These are phyloP conservation scores for Naematelia encephala DNA, from an alignment of 768 basidiomycete species.

Conservation along the genomic window DNA sequence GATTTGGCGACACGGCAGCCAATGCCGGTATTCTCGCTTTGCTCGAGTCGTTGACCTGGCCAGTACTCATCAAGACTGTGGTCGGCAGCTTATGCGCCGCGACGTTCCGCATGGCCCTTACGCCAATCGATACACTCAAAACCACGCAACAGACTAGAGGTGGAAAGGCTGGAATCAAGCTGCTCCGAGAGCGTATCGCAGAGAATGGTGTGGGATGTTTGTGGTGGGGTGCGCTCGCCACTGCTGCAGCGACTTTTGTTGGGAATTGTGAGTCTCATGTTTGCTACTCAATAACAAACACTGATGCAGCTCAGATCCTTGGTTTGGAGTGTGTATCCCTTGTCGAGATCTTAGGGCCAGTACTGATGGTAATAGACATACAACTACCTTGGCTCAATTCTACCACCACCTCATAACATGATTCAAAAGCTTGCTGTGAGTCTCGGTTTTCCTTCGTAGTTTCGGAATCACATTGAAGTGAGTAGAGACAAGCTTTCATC, in stretches of 20 bases:
- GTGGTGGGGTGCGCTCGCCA: constrained; percentile 90
- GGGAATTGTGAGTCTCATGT: constrained; percentile 61
- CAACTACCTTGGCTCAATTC: constrained; percentile 67
- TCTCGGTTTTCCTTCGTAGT: constrained; percentile 1
- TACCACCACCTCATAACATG: constrained; percentile 60
- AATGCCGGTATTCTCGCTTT: constrained; percentile 88
- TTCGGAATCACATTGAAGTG: not conserved
- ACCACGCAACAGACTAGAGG: constrained; percentile 94
- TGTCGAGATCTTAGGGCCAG: not conserved
- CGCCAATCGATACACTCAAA: constrained; percentile 90
- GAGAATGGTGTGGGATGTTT: constrained; percentile 71
- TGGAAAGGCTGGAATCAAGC: constrained; percentile 58
- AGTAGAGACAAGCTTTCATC: constrained; percentile 74
- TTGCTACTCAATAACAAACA: not conserved
- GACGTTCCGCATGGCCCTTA: constrained; percentile 81
- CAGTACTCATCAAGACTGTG: constrained; percentile 72
- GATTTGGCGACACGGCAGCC: constrained; percentile 94
- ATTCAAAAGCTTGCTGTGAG: constrained; percentile 58
- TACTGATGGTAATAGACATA: constrained; percentile 53
- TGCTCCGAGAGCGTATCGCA: constrained; percentile 67
- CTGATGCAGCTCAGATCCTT: constrained; percentile 39
- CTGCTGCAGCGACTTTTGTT: constrained; percentile 88
- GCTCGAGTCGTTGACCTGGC: constrained; percentile 63
- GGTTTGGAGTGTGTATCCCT: constrained; percentile 42
- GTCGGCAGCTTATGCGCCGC: constrained; percentile 78